A percentile compares a stretch with the other conserved stretches of the same genome.
phyloP scores from a whole-genome alignment of 352 stramenopile genomes.

The Phytophthora tubulina region DNA sequence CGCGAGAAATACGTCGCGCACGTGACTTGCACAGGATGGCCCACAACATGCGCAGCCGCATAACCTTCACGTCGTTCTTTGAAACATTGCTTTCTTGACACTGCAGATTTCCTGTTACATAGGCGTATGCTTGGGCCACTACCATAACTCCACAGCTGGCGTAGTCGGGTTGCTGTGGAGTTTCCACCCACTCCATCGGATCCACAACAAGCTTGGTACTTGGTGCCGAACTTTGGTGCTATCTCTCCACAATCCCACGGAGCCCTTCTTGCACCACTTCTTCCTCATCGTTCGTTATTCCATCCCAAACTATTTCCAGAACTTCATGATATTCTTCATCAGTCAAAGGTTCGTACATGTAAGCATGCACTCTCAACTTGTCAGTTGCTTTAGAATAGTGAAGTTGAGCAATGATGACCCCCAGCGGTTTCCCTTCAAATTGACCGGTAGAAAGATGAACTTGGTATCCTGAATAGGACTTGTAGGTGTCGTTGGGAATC shows the following conservation, averaged over 20 bases:
- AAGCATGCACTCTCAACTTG: not conserved
- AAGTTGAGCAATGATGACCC: slow-evolving; percentile 3
- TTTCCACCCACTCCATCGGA: slow-evolving; percentile 2
- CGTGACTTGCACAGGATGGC: slow-evolving; percentile 7
- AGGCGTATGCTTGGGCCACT: slow-evolving; percentile 10
- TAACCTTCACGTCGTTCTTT: slow-evolving; percentile 1
- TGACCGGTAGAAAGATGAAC: slow-evolving; percentile 12
- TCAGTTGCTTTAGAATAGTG: not conserved
- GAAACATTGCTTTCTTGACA: not conserved
- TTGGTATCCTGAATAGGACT: not conserved
- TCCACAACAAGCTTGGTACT: not conserved
- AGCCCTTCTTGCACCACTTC: not conserved
- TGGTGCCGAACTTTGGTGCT: not conserved
- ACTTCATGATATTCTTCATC: slow-evolving; percentile 13
- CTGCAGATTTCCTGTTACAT: not conserved
- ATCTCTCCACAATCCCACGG: slow-evolving; percentile 5
- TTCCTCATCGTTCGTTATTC: not conserved
- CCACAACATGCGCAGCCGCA: slow-evolving; percentile 12
- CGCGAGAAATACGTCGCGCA: not conserved
- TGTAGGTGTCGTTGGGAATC: not conserved
- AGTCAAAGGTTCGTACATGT: slow-evolving; percentile 19
- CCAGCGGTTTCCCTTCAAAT: slow-evolving; percentile 20
- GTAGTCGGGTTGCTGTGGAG: not conserved
- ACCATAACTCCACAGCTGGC: slow-evolving; percentile 10
- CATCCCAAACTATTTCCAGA: slow-evolving; percentile 3